These are phyloP conservation scores for Amphibolis antarctica DNA, from an alignment of 106 monocot genomes.

Conservation along the genomic window DNA sequence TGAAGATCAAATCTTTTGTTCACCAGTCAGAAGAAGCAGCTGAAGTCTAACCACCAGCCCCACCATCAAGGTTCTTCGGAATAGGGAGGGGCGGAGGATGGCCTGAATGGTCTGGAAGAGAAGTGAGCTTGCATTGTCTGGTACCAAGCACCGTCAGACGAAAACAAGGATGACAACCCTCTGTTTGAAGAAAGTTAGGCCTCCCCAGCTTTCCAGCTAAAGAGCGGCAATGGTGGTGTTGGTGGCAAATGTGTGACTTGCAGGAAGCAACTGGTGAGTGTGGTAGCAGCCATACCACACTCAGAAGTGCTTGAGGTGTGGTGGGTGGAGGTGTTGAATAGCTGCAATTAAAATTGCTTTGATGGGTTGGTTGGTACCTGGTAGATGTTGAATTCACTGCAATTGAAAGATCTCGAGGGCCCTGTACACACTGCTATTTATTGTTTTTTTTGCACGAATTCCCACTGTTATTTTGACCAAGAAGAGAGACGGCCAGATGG, in stretches of 20 bases:
- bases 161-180: neutral
- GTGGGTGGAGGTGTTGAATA: neutral
- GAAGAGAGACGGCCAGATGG: too few relatives aligned
- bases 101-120: neutral
- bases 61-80: slow-evolving; percentile 1
- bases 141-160: neutral
- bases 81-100: neutral
- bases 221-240: neutral
- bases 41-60: neutral
- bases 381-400: too few relatives aligned
- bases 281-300: too few relatives aligned
- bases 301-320: neutral
- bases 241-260: neutral
- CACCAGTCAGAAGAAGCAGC: too few relatives aligned
- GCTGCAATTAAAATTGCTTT: neutral
- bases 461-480: too few relatives aligned
- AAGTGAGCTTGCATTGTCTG: slow-evolving; percentile 2
- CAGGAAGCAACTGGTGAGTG: neutral
- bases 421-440: too few relatives aligned
- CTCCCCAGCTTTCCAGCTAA: neutral
- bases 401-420: too few relatives aligned
- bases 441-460: too few relatives aligned
- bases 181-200: neutral
- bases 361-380: too few relatives aligned
- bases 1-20: too few relatives aligned